Evolutionary conservation across 108 stramenopile genomes (phyloP).

Genomic region (Cyclostephanos tholiformis): DNA sequence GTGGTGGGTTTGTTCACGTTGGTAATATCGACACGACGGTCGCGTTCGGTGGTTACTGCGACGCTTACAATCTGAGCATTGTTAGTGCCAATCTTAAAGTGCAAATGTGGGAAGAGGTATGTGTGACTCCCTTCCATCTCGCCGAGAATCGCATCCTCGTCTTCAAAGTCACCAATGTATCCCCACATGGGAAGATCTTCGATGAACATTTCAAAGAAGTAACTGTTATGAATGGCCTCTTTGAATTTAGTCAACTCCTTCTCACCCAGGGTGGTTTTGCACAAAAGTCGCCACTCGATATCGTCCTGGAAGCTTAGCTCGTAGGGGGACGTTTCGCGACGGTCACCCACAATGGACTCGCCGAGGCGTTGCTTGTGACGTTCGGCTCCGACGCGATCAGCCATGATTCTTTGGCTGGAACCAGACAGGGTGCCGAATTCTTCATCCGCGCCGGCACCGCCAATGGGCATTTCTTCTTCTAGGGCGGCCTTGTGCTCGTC

Average conservation of each 20-base stretch:
- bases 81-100: conserved; percentile 92
- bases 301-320: conserved; percentile 85
- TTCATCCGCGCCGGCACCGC: conserved; percentile 1
- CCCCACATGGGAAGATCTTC: conserved; percentile 99
- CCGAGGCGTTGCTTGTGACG: conserved; percentile 85
- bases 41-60: conserved; percentile 83
- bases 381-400: conserved; percentile 60
- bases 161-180: conserved; percentile 85
- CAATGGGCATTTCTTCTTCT: conserved; percentile 47
- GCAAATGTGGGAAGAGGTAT: conserved; percentile 91
- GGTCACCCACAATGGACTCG: conserved; percentile 93
- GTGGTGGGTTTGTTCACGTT: conserved; percentile 65
- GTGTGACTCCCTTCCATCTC: conserved; percentile 70
- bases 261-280: conserved; percentile 63
- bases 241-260: conserved; percentile 74
- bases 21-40: conserved; percentile 91
- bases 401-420: conserved; percentile 29
- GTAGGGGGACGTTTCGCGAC: conserved; percentile 90
- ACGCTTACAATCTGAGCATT: conserved; percentile 89
- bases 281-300: conserved; percentile 91
- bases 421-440: neutral
- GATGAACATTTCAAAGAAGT: conserved; percentile 98
- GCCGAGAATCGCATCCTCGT: conserved; percentile 82
- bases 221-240: conserved; percentile 91
- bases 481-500: conserved; percentile 66